These are phyloP conservation scores for Asterophora parasitica DNA, from an alignment of 768 basidiomycete species.

Conservation along the genomic window DNA sequence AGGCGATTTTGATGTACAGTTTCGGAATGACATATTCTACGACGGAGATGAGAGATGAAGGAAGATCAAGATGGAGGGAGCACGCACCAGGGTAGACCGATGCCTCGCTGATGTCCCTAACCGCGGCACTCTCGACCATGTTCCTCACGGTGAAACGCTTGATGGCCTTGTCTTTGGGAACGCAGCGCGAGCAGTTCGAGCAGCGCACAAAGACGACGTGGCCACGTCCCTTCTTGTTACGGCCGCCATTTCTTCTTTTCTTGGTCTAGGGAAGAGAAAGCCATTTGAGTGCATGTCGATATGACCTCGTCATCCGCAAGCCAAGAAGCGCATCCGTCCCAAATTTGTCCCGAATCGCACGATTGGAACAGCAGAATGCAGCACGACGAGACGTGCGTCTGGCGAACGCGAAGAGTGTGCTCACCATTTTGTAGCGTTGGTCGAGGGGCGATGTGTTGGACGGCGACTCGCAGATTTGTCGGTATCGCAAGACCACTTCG, in stretches of 20 bases:
- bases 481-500: constrained; percentile 21
- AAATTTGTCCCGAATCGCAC: constrained; percentile 20
- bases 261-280: constrained; percentile 61
- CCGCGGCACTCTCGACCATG: constrained; percentile 99
- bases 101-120: constrained; percentile 95
- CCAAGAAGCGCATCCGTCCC: constrained; percentile 32
- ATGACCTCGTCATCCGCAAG: constrained; percentile 29
- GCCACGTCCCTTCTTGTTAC: constrained; percentile 99
- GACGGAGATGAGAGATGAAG: constrained; percentile 1
- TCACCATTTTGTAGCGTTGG: constrained; percentile 39
- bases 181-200: constrained; percentile 99
- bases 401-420: constrained; percentile 14
- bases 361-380: constrained; percentile 10
- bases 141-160: constrained; percentile 99
- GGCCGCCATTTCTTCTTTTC: constrained; percentile 98
- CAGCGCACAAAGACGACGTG: constrained; percentile 93
- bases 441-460: constrained; percentile 35
- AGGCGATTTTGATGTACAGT: constrained; percentile 96
- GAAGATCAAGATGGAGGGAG: not conserved
- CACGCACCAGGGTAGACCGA: constrained; percentile 83
- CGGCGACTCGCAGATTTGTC: constrained; percentile 26
- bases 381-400: not conserved
- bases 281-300: constrained; percentile 10
- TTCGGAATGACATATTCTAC: constrained; percentile 95
- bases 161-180: constrained; percentile 99